phyloP scores from a whole-genome alignment of 164 flowering plant species.

The Kingdonia uniflora region DNA sequence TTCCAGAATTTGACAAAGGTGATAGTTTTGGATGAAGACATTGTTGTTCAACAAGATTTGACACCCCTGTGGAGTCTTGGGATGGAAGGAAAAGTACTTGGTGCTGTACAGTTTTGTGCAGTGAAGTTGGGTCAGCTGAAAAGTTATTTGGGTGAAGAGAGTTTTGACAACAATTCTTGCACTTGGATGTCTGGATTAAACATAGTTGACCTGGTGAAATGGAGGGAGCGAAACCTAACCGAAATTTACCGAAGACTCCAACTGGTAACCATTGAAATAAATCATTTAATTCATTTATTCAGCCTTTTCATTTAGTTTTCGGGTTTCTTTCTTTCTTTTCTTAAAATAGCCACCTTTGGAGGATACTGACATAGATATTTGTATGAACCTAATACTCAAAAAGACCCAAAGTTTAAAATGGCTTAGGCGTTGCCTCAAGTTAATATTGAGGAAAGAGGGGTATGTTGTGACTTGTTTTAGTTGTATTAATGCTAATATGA shows the following conservation, averaged over 20 bases:
- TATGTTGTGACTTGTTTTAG: no score
- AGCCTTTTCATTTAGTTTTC: no score
- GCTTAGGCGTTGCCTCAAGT: no score
- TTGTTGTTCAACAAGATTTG: conserved; percentile 73
- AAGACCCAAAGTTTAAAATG: no score
- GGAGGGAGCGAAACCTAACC: conserved; percentile 67
- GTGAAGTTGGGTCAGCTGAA: conserved; percentile 54
- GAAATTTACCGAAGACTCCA: conserved; percentile 31
- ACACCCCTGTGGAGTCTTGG: conserved; percentile 71
- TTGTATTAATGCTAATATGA: no score
- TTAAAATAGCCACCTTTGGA: no score
- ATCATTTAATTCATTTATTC: no score
- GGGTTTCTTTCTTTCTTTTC: no score
- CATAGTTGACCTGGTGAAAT: conserved; percentile 61
- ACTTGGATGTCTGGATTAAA: conserved; percentile 95
- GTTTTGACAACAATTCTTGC: conserved; percentile 39
- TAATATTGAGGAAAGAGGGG: no score
- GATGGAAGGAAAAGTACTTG: conserved; percentile 78
- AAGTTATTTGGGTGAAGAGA: conserved; percentile 30
- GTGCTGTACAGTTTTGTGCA: conserved; percentile 53
- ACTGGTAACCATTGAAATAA: no score
- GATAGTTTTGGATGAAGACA: conserved; percentile 82
- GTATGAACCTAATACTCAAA: no score
- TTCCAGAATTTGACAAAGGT: conserved; percentile 55
- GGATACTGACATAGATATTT: no score